Evolutionary conservation across 305 asterid genomes (phyloP).

Genomic region (Fraxinus velutina): DNA sequence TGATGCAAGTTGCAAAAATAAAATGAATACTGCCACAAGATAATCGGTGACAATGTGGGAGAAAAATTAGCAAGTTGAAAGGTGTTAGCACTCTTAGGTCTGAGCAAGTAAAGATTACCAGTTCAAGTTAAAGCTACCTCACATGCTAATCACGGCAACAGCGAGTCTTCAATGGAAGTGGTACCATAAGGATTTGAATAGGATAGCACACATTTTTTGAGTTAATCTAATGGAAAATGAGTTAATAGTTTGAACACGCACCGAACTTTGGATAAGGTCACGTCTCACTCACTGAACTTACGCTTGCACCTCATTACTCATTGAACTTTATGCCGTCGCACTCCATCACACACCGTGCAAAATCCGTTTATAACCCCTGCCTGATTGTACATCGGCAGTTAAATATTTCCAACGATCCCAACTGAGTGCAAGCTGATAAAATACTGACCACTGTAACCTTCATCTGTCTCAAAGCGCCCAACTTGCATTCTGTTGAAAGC

Average conservation of each 20-base stretch:
- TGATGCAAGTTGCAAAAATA: too few relatives aligned
- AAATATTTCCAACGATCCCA: conserved; percentile 49
- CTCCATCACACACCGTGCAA: too few relatives aligned
- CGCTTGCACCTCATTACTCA: too few relatives aligned
- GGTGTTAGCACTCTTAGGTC: not conserved
- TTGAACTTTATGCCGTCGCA: too few relatives aligned
- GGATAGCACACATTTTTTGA: too few relatives aligned
- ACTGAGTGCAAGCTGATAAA: conserved; percentile 75
- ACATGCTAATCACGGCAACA: not conserved
- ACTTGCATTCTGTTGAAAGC: conserved; percentile 56
- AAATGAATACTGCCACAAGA: too few relatives aligned
- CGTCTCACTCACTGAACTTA: too few relatives aligned
- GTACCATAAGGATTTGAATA: conserved; percentile 12
- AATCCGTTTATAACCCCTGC: too few relatives aligned
- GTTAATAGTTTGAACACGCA: too few relatives aligned
- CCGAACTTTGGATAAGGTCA: too few relatives aligned
- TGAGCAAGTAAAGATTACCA: not conserved
- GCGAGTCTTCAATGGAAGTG: conserved; percentile 17
- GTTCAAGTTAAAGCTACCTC: not conserved
- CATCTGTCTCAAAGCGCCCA: conserved; percentile 66
- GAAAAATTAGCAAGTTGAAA: not conserved
- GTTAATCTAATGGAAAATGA: conserved; percentile 35
- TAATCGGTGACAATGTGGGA: not conserved
- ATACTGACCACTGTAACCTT: conserved; percentile 49
- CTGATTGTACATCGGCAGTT: conserved; percentile 18